Percentiles rank a stretch among this genome's conserved stretches.
Evolutionary conservation across 2,329 filamentous ascomycete species (phyloP).

Genomic region (Arthroderma sp.): DNA sequence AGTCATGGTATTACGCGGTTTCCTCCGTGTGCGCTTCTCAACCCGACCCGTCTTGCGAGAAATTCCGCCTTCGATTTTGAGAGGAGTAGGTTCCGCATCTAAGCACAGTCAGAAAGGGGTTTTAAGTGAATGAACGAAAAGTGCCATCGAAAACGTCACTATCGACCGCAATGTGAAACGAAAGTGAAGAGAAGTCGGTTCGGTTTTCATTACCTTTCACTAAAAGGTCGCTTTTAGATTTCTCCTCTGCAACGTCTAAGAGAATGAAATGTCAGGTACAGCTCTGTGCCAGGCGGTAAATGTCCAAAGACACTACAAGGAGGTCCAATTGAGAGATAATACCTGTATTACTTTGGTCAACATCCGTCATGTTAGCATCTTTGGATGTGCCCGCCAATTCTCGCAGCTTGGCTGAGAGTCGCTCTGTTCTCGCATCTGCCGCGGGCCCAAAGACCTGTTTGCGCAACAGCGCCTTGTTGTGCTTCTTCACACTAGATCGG

Average conservation of each 20-base stretch:
- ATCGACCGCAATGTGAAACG: neutral
- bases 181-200: neutral
- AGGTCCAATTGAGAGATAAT: conserved; percentile 8
- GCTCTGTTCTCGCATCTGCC: conserved; percentile 65
- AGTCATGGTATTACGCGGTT: conserved; percentile 29
- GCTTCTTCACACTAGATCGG: conserved; percentile 66
- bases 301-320: neutral
- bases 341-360: conserved; percentile 20
- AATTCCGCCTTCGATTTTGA: neutral
- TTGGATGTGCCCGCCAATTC: conserved; percentile 62
- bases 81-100: neutral
- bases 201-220: neutral
- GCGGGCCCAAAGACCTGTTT: conserved; percentile 72
- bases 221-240: neutral
- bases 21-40: conserved; percentile 29
- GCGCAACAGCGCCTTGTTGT: conserved; percentile 71
- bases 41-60: conserved; percentile 20
- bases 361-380: conserved; percentile 35
- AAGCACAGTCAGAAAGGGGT: neutral
- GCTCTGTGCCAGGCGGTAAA: too few relatives aligned
- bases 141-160: neutral
- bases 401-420: conserved; percentile 73
- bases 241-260: neutral
- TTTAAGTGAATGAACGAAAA: neutral
- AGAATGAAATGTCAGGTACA: neutral